A percentile compares a stretch with the other conserved stretches of the same genome.
phyloP scores from a whole-genome alignment of 2,329 filamentous ascomycete genomes.

The Ploettnerulaceae sp. region DNA sequence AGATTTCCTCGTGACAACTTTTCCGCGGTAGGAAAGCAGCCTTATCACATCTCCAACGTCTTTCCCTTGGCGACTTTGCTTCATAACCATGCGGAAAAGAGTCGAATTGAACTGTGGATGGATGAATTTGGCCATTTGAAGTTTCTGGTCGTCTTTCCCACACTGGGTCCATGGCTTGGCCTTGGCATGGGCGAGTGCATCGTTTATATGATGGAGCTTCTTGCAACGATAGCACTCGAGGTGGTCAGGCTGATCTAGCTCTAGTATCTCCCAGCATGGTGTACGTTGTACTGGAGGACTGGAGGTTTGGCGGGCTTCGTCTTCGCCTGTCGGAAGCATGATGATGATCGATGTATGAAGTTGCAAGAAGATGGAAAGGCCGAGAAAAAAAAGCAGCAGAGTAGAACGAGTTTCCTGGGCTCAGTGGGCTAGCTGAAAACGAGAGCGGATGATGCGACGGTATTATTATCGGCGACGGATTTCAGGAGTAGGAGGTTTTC shows the following conservation, averaged over 20 bases:
- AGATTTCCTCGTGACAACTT: constrained; percentile 1
- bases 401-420: no score
- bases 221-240: constrained; percentile 15
- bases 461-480: no score
- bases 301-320: background rate
- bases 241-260: constrained; percentile 11
- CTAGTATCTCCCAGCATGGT: constrained; percentile 11
- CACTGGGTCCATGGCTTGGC: constrained; percentile 5
- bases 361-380: no score
- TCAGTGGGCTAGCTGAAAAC: no score
- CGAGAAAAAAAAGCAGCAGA: no score
- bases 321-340: background rate
- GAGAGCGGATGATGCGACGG: no score
- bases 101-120: constrained; percentile 16
- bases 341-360: no score
- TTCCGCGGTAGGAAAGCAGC: constrained; percentile 13
- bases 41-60: constrained; percentile 4
- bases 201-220: background rate
- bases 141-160: constrained; percentile 3
- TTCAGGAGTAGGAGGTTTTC: no score
- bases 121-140: constrained; percentile 11
- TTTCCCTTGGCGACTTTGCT: constrained; percentile 14
- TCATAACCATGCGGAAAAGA: constrained; percentile 20
- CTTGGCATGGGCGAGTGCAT: background rate
- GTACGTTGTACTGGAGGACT: background rate